Conservation (phyloP, 2,329 filamentous ascomycete genomes). For the Neonectria hederae region DNA sequence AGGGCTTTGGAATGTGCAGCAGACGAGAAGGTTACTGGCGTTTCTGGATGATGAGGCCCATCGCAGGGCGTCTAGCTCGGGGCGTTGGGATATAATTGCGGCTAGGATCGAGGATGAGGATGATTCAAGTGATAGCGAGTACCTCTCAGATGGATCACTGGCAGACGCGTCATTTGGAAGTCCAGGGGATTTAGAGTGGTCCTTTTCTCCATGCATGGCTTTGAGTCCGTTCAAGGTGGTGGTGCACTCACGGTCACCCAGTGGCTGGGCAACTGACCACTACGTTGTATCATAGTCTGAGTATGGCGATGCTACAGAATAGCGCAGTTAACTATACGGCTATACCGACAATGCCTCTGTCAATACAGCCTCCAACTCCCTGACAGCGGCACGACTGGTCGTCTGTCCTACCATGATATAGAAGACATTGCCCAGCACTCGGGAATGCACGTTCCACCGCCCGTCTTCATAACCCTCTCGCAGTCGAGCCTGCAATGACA, state of each 20-base stretch:
- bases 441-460: conserved; percentile 61
- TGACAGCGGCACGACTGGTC: conserved; percentile 44
- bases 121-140: neutral
- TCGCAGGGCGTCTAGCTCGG: neutral
- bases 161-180: neutral
- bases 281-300: neutral
- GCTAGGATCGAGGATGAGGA: neutral
- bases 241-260: neutral
- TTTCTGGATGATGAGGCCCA: neutral
- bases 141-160: neutral
- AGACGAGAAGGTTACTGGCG: neutral
- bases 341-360: conserved; percentile 20
- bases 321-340: too few relatives aligned
- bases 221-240: neutral
- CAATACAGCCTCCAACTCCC: conserved; percentile 32
- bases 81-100: neutral
- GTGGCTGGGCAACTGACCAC: neutral
- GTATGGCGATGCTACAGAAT: too few relatives aligned
- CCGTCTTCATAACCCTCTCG: conserved; percentile 39
- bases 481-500: conserved; percentile 53
- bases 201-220: neutral
- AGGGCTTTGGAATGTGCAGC: conserved; percentile 11
- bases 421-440: conserved; percentile 66
- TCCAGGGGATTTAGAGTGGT: neutral
- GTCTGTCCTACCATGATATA: conserved; percentile 67